Evolutionary conservation across 306 rosid genomes (phyloP).

Genomic region (Crotalaria pallida): DNA sequence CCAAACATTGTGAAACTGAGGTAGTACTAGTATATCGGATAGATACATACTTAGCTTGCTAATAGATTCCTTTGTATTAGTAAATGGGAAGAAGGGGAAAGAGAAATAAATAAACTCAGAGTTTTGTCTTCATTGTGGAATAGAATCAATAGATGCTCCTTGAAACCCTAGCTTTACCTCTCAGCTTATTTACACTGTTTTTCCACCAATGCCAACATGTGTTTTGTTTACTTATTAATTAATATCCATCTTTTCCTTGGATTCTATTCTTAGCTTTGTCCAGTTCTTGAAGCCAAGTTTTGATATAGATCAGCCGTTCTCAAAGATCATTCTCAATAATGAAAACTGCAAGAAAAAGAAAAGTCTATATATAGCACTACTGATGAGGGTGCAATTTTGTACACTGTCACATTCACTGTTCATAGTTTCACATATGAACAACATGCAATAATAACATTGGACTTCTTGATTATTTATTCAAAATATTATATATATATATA

Average conservation of each 20-base stretch:
- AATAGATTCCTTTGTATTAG: no score
- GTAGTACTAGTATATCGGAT: no score
- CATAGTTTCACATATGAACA: slow-evolving; percentile 15
- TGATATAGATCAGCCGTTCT: slow-evolving; percentile 15
- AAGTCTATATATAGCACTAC: slow-evolving; percentile 17
- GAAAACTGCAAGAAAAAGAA: slow-evolving; percentile 22
- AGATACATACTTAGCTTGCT: no score
- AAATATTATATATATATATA: background rate
- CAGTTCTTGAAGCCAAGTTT: slow-evolving; percentile 22
- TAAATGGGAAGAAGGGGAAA: background rate
- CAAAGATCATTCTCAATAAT: slow-evolving; percentile 31
- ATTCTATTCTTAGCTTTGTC: slow-evolving; percentile 48
- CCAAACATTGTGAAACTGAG: no score
- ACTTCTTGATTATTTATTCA: background rate
- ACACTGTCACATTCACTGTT: slow-evolving; percentile 13
- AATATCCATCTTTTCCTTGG: slow-evolving; percentile 34
- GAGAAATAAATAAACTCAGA: slow-evolving; percentile 20
- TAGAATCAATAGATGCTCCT: slow-evolving; percentile 63
- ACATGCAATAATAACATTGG: slow-evolving; percentile 24
- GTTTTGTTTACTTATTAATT: slow-evolving; percentile 10
- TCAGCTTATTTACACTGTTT: slow-evolving; percentile 30
- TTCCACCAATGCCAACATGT: slow-evolving; percentile 30
- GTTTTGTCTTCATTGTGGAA: slow-evolving; percentile 51
- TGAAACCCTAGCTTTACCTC: slow-evolving; percentile 81
- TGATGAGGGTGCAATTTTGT: slow-evolving; percentile 20